Evolutionary conservation across 805 yeast genomes (phyloP).

Genomic region (Candida yuanshanica): DNA sequence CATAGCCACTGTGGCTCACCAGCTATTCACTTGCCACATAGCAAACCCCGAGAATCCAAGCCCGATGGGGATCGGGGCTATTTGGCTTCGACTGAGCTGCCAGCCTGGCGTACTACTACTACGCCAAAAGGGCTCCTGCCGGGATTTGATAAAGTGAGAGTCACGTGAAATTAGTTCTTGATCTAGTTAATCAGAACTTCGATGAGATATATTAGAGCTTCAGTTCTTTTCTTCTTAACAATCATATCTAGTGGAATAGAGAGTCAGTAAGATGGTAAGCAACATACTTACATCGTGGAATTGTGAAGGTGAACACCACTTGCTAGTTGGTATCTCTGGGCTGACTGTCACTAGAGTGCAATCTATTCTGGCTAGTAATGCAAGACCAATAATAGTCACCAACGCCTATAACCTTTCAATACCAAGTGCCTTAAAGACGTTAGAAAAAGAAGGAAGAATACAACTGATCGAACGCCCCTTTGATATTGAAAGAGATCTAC

Average conservation of each 20-base stretch:
- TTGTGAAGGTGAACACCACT: constrained; percentile 46
- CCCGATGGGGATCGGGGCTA: too few relatives aligned
- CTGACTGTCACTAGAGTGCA: constrained; percentile 44
- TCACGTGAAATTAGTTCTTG: constrained; percentile 7
- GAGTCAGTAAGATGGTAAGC: not conserved
- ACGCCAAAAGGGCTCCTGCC: too few relatives aligned
- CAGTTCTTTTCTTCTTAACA: not conserved
- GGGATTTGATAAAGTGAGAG: too few relatives aligned
- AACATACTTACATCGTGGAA: constrained; percentile 23
- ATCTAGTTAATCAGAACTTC: not conserved
- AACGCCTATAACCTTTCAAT: constrained; percentile 18
- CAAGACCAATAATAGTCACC: constrained; percentile 46
- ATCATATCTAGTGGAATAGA: not conserved
- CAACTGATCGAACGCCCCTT: constrained; percentile 30
- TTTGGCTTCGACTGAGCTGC: too few relatives aligned
- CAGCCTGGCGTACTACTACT: too few relatives aligned
- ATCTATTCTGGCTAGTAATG: constrained; percentile 47
- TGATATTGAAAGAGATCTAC: constrained; percentile 37
- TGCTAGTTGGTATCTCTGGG: constrained; percentile 49
- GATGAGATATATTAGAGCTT: not conserved
- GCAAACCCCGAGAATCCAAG: not conserved
- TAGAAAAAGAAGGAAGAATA: constrained; percentile 25
- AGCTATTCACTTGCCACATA: too few relatives aligned
- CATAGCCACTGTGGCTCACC: not conserved
- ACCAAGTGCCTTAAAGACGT: constrained; percentile 23